Evolutionary conservation across 2,329 filamentous ascomycete species (phyloP).

Genomic region (Westerdykella sp.): DNA sequence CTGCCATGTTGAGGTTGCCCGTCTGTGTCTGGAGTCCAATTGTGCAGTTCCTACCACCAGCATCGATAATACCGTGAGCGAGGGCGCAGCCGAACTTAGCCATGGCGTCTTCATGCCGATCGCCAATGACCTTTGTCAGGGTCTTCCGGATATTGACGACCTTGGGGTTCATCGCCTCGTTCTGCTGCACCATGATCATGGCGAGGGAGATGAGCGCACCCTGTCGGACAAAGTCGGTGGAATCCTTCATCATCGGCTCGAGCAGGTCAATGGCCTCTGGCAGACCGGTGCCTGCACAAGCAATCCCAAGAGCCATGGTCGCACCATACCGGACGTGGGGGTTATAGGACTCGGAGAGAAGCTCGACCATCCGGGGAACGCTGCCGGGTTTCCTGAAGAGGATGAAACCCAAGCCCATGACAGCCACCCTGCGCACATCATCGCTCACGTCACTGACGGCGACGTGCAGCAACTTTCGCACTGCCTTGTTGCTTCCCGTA

Average conservation of each 20-base stretch:
- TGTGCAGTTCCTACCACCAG: slow-evolving; percentile 95
- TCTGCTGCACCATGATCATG: slow-evolving; percentile 99
- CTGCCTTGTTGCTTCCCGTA: slow-evolving; percentile 96
- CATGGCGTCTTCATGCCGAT: slow-evolving; percentile 98
- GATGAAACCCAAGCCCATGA: slow-evolving; percentile 97
- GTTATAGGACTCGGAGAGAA: slow-evolving; percentile 97
- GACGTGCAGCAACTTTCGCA: slow-evolving; percentile 88
- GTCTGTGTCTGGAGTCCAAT: slow-evolving; percentile 97
- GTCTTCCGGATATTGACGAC: slow-evolving; percentile 86
- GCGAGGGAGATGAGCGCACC: slow-evolving; percentile 88
- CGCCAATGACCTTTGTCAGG: slow-evolving; percentile 85
- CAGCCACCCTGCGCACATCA: slow-evolving; percentile 89
- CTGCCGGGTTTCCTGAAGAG: slow-evolving; percentile 96
- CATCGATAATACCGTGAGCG: slow-evolving; percentile 94
- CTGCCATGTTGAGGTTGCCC: slow-evolving; percentile 97
- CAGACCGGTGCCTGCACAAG: slow-evolving; percentile 90
- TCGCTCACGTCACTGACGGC: slow-evolving; percentile 98
- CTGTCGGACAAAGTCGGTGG: slow-evolving; percentile 95
- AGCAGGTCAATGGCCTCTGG: slow-evolving; percentile 95
- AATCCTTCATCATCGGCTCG: slow-evolving; percentile 99
- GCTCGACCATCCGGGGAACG: slow-evolving; percentile 96
- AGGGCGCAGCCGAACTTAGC: slow-evolving; percentile 96
- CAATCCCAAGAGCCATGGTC: slow-evolving; percentile 96
- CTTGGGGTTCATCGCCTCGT: slow-evolving; percentile 97
- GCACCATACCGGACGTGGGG: slow-evolving; percentile 96